phyloP scores from a whole-genome alignment of 148 eudicot genomes.

The Rhododendron henanense region DNA sequence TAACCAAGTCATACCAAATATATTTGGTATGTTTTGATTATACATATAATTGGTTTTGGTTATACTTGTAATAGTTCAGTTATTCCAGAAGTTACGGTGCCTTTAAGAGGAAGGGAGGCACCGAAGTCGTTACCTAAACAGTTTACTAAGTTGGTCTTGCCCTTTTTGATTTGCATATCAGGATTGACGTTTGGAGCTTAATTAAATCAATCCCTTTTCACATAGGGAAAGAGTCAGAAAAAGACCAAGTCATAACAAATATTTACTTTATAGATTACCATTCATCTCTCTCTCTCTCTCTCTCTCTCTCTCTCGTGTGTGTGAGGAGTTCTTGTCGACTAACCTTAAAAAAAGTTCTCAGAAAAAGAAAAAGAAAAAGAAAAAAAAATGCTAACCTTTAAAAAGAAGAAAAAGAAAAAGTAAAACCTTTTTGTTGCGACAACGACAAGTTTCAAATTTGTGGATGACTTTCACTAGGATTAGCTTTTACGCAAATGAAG shows the following conservation, averaged over 20 bases:
- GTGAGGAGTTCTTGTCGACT: background rate
- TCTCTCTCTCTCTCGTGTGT: too few relatives aligned
- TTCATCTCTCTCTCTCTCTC: background rate
- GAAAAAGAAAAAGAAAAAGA: background rate
- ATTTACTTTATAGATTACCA: background rate
- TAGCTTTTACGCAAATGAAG: background rate
- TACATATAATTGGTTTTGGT: too few relatives aligned
- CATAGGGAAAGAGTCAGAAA: background rate
- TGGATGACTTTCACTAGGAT: background rate
- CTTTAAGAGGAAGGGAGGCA: too few relatives aligned
- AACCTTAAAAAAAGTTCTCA: background rate
- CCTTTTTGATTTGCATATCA: background rate
- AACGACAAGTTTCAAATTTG: background rate
- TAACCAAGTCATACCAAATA: too few relatives aligned
- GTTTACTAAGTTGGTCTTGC: background rate
- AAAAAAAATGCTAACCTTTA: too few relatives aligned
- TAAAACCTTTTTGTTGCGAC: background rate
- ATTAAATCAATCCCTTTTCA: background rate
- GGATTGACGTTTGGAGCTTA: background rate
- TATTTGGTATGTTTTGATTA: too few relatives aligned
- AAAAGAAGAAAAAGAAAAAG: too few relatives aligned
- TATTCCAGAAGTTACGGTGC: too few relatives aligned
- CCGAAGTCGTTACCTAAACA: background rate
- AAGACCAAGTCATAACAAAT: background rate
- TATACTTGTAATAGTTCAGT: too few relatives aligned